A percentile compares a stretch with the other conserved stretches of the same genome.
These are phyloP conservation scores for Tinospora cordifolia DNA, from an alignment of 164 flowering plant genomes.

Conservation along the genomic window DNA sequence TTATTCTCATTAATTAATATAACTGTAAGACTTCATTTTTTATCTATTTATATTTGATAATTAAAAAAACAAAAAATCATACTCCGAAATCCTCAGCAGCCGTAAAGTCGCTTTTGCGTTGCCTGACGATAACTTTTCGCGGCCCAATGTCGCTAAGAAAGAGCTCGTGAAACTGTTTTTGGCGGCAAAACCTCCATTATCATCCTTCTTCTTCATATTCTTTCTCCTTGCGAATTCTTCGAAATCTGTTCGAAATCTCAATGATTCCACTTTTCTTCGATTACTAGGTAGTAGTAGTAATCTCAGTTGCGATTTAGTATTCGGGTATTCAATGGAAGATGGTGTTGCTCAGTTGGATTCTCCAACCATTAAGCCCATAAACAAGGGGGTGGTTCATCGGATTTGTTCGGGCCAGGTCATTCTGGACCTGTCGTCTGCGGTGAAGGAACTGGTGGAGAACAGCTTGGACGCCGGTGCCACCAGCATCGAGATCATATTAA, in stretches of 20 bases:
- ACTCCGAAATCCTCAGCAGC: too few species aligned
- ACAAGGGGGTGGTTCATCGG: constrained; percentile 62
- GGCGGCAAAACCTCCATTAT: constrained; percentile 1
- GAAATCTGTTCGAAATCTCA: not conserved
- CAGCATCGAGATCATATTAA: constrained; percentile 64
- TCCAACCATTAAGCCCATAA: constrained; percentile 53
- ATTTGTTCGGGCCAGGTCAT: constrained; percentile 95
- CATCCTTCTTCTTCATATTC: not conserved
- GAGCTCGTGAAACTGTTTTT: not conserved
- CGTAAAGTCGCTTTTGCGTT: too few species aligned
- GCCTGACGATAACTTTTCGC: too few species aligned
- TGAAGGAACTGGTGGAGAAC: constrained; percentile 97
- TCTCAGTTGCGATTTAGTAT: constrained; percentile 7
- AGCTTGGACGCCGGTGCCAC: constrained; percentile 98
- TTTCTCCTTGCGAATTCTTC: not conserved
- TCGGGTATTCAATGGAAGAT: constrained; percentile 22
- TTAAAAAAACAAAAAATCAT: too few species aligned
- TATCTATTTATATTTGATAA: too few species aligned
- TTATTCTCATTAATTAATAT: too few species aligned
- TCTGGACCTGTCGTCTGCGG: constrained; percentile 88
- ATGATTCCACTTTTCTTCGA: not conserved
- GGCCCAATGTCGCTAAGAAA: not conserved
- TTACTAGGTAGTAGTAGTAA: not conserved
- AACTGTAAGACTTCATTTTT: too few species aligned
- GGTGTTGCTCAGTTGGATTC: constrained; percentile 14